Conservation (phyloP, 495 filamentous ascomycete species). For the Penicillium goetzii region DNA sequence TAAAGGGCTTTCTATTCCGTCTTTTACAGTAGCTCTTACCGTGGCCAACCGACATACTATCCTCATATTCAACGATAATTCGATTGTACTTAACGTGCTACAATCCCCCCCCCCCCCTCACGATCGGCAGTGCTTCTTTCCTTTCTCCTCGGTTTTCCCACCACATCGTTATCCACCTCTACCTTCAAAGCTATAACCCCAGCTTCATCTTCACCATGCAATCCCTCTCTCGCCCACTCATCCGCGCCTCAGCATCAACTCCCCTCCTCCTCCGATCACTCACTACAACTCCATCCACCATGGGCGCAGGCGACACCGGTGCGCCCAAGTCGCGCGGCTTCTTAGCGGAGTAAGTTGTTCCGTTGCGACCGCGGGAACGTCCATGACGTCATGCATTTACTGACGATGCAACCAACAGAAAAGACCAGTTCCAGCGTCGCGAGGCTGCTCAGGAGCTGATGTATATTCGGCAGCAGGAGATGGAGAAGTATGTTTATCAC, state of each 20-base stretch:
- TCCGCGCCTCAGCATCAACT: conserved; percentile 36
- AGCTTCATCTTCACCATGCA: conserved; percentile 23
- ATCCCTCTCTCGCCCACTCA: conserved; percentile 53
- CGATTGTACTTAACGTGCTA: background rate
- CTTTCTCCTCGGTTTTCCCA: background rate
- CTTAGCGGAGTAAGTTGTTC: conserved; percentile 42
- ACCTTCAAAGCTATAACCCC: background rate
- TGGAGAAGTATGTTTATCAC: conserved; percentile 61
- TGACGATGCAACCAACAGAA: conserved; percentile 35
- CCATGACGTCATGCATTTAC: conserved; percentile 33
- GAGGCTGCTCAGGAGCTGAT: conserved; percentile 81
- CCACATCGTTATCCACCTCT: background rate
- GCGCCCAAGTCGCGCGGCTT: conserved; percentile 52
- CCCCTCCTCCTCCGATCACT: conserved; percentile 54
- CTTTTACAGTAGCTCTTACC: background rate
- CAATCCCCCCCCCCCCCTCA: background rate
- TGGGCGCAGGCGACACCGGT: conserved; percentile 66
- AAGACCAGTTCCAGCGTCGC: conserved; percentile 84
- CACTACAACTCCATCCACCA: conserved; percentile 57
- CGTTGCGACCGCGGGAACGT: background rate
- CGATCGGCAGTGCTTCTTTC: background rate
- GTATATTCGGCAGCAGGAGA: conserved; percentile 75
- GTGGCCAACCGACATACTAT: background rate
- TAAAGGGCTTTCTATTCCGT: conserved; percentile 3
- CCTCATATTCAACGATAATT: background rate